Conservation (phyloP, 164 flowering plant species). For the Amborella trichopoda region DNA sequence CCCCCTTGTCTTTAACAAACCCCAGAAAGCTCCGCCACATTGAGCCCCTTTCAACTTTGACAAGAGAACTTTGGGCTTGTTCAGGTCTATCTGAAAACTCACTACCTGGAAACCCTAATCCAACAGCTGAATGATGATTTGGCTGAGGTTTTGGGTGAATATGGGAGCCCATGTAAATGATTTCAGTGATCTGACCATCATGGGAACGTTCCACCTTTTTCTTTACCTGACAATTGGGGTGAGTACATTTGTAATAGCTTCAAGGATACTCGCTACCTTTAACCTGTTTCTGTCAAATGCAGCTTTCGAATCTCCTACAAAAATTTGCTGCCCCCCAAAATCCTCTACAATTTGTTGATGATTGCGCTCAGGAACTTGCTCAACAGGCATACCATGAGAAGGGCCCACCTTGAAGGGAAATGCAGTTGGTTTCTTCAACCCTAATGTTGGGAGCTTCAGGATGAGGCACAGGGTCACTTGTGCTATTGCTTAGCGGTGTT, state of each 20-base stretch:
- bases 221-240: constrained; percentile 60
- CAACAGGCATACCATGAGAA: constrained; percentile 11
- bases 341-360: constrained; percentile 24
- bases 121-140: constrained; percentile 30
- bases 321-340: constrained; percentile 9
- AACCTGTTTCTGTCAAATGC: constrained; percentile 64
- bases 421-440: constrained; percentile 9
- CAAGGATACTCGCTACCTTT: constrained; percentile 81
- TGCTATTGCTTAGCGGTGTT: constrained; percentile 6
- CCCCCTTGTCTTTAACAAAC: constrained; percentile 20
- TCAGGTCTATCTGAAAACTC: constrained; percentile 31
- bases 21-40: constrained; percentile 32
- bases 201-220: constrained; percentile 69
- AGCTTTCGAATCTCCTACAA: constrained; percentile 34
- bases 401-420: constrained; percentile 7
- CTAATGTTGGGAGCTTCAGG: constrained; percentile 12
- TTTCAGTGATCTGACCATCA: constrained; percentile 72
- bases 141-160: constrained; percentile 66
- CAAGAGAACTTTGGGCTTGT: constrained; percentile 17
- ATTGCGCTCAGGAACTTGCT: constrained; percentile 12
- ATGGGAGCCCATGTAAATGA: constrained; percentile 67
- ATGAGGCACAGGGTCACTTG: constrained; percentile 12
- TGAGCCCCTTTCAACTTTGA: constrained; percentile 32
- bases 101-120: constrained; percentile 22
- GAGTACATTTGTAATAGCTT: constrained; percentile 79